These are phyloP conservation scores for Biscogniauxia mediterranea DNA, from an alignment of 2,329 filamentous ascomycete species.

Conservation along the genomic window DNA sequence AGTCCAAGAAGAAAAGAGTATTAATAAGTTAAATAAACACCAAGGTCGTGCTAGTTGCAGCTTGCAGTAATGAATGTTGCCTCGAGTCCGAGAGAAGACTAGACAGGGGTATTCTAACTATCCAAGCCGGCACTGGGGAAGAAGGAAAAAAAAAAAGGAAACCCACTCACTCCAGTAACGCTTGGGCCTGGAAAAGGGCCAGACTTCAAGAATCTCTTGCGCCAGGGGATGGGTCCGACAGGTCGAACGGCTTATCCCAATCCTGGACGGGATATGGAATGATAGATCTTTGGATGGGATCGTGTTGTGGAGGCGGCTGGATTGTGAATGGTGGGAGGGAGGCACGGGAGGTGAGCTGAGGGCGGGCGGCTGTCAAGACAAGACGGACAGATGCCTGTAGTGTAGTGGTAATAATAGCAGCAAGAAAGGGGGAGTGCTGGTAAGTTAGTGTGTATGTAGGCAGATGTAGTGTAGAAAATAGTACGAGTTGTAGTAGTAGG, in stretches of 20 bases:
- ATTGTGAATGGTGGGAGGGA: not conserved
- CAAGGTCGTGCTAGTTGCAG: conserved; percentile 5
- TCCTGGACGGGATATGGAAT: not conserved
- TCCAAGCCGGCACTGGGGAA: not conserved
- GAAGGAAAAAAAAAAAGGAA: not conserved
- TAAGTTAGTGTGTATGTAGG: no score
- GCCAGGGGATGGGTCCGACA: not conserved
- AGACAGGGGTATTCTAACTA: not conserved
- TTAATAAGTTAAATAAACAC: not conserved
- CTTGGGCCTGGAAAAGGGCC: not conserved
- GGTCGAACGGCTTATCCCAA: not conserved
- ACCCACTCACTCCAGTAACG: not conserved
- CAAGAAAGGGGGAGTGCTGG: no score
- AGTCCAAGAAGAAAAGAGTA: not conserved
- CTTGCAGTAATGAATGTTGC: conserved; percentile 3
- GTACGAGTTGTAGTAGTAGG: not conserved
- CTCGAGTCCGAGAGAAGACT: not conserved
- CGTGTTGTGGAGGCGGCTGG: not conserved
- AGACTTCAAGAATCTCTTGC: not conserved
- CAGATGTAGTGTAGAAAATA: no score
- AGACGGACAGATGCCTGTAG: no score
- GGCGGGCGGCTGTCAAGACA: no score
- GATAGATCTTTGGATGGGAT: not conserved
- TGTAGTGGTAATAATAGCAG: no score
- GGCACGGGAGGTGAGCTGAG: no score